These are phyloP conservation scores for Entomortierella beljakovae DNA, from an alignment of 192 early-diverging fungal species.

Conservation along the genomic window DNA sequence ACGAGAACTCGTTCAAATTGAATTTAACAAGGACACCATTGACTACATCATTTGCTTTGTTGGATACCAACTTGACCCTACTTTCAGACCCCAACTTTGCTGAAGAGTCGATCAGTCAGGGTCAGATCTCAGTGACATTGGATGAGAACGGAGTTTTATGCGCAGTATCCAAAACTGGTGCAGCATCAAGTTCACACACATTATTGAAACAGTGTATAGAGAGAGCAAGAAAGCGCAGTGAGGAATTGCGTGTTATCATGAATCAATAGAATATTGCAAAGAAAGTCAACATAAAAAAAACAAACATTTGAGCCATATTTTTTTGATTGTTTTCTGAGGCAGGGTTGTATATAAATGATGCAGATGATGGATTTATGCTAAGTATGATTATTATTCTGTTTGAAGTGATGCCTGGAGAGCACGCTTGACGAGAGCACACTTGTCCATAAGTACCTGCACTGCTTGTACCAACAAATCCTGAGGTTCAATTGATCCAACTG, in stretches of 20 bases:
- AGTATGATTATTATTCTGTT: slow-evolving; percentile 19
- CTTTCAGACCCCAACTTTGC: slow-evolving; percentile 79
- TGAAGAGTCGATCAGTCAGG: slow-evolving; percentile 71
- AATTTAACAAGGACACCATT: slow-evolving; percentile 61
- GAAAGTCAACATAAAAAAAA: no score
- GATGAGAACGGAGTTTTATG: slow-evolving; percentile 69
- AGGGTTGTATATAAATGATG: slow-evolving; percentile 3
- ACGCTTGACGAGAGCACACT: slow-evolving; percentile 76
- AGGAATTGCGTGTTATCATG: slow-evolving; percentile 37
- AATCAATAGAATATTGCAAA: slow-evolving; percentile 1
- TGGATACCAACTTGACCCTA: slow-evolving; percentile 61
- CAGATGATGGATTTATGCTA: no score
- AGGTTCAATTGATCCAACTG: slow-evolving; percentile 83
- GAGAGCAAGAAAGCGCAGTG: slow-evolving; percentile 58
- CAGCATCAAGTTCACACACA: slow-evolving; percentile 53
- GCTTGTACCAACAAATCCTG: slow-evolving; percentile 83
- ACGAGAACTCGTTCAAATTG: slow-evolving; percentile 59
- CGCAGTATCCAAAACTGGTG: slow-evolving; percentile 69
- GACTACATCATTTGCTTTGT: slow-evolving; percentile 74
- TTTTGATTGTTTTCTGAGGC: no score
- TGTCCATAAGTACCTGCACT: slow-evolving; percentile 82
- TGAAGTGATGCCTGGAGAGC: slow-evolving; percentile 63
- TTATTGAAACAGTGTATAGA: slow-evolving; percentile 60
- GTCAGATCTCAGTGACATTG: slow-evolving; percentile 66
- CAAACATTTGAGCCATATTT: no score